Conservation (phyloP, 2,329 filamentous ascomycete genomes). For the Aspergillus novoparasiticus region DNA sequence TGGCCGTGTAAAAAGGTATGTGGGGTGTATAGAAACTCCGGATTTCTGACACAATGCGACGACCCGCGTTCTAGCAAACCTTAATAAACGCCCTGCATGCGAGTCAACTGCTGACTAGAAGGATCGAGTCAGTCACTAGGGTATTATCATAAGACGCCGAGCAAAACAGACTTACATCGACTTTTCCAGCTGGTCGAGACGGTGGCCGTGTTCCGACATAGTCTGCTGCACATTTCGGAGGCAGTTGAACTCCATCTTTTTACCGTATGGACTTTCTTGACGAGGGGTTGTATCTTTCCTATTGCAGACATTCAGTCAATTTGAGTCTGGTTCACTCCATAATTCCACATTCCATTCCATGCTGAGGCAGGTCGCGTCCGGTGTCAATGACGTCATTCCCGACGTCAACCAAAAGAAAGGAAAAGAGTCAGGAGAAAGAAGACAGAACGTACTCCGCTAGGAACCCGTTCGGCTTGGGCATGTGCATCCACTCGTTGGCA, state of each 20-base stretch:
- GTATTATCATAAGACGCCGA: not conserved
- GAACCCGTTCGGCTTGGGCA: conserved; percentile 27
- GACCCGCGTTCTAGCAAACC: not conserved
- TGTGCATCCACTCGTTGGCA: conserved; percentile 24
- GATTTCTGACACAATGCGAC: not conserved
- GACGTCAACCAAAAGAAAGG: not conserved
- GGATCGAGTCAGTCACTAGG: not conserved
- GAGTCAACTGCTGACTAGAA: not conserved
- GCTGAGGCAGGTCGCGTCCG: too few species aligned
- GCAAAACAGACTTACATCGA: conserved; percentile 23
- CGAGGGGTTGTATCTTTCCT: conserved; percentile 25
- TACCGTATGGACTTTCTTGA: conserved; percentile 23
- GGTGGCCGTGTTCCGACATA: conserved; percentile 26
- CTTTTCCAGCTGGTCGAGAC: conserved; percentile 30
- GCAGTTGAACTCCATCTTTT: conserved; percentile 26
- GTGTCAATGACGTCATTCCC: conserved; percentile 24
- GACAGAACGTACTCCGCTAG: conserved; percentile 28
- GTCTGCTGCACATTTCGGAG: conserved; percentile 21
- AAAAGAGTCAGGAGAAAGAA: not conserved
- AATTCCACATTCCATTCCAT: not conserved
- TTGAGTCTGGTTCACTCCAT: not conserved
- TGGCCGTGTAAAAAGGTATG: not conserved
- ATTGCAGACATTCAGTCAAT: not conserved
- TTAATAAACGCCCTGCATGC: not conserved
- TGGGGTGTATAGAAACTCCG: not conserved